Evolutionary conservation across 78 protist species (phyloP), one percentile per base, ranked within the genome.

Genomic region (Anaeramoeba ignava): DNA sequence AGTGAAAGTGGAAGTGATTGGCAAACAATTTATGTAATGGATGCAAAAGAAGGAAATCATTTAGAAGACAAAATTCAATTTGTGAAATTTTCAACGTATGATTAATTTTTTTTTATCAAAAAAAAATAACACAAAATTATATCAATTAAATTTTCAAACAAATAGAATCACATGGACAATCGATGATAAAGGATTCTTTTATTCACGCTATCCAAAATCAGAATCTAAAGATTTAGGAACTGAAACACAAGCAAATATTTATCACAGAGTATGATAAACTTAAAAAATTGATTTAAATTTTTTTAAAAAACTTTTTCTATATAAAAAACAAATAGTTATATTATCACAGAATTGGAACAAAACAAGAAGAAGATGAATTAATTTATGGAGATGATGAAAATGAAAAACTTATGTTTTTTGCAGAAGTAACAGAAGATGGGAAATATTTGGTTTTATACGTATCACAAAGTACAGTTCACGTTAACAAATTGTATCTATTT

Each of bases 1-100:
- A 40, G 87, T 3, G 68, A 83, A 40, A 83, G 87, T 39, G 97
- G 96, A 39, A 40, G 86, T 1, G 97, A 93, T 81, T 94, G 97
- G 96, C 80, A 78, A 39, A 86, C 85, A 2, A 36, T 92, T 1
- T 3, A 85, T n/a, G 42, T 94, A 12, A 12, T 36, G 3, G 73
- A 78, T 3, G 41, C 84, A 0, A 86, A 80, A 17, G 42, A 73
- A 2, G 85, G 40, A 0, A 36, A 40, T 3, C 78, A 54, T n/a
- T 85, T 87, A 27, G 81, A 2, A 33, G 96, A 94, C 81, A 31
- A 23, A n/a, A 8, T 93, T 8, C 86, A 91, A 39, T 95, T 90
- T 91, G 86, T 87, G 80, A 93, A 93, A 87, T 92, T 92, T 78
- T 83, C 94, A 2, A 40, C 0, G 36, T n/a, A n/a, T n/a, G n/a